Evolutionary conservation across 2,329 filamentous ascomycete genomes (phyloP).

Genomic region (Didymella pinodella): DNA sequence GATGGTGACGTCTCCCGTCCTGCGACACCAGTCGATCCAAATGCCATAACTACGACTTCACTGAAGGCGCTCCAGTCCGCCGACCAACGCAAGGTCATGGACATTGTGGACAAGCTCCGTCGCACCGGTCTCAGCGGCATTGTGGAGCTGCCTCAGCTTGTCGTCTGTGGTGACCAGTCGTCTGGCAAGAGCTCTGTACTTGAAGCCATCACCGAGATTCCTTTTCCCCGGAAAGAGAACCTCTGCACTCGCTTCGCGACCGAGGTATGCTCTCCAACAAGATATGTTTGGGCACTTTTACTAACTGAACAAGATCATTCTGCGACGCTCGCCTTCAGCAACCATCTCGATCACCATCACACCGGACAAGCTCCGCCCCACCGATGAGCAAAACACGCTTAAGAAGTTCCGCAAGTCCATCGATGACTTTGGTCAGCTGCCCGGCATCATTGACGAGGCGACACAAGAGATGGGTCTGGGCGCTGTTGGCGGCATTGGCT

Average conservation of each 20-base stretch:
- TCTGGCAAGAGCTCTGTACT: constrained; percentile 70
- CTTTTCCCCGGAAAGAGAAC: constrained; percentile 62
- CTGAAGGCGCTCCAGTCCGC: constrained; percentile 56
- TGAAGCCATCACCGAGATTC: constrained; percentile 67
- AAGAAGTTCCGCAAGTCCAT: constrained; percentile 43
- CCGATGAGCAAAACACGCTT: constrained; percentile 42
- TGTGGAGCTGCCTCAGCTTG: background rate
- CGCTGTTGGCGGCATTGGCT: constrained; percentile 15
- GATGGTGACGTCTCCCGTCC: background rate
- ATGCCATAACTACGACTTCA: constrained; percentile 41
- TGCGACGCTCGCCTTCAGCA: constrained; percentile 45
- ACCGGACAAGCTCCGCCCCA: constrained; percentile 23
- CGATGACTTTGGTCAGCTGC: constrained; percentile 51
- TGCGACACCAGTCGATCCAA: background rate
- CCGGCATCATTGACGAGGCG: constrained; percentile 59
- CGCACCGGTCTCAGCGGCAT: background rate
- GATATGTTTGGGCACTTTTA: background rate
- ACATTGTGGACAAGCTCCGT: background rate
- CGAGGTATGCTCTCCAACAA: background rate
- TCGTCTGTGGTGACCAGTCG: constrained; percentile 30
- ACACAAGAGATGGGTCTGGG: constrained; percentile 58
- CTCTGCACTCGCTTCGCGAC: constrained; percentile 68
- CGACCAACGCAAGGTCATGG: constrained; percentile 54
- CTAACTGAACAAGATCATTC: constrained; percentile 44
- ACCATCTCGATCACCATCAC: constrained; percentile 8